phyloP scores from a whole-genome alignment of 371 early-diverging fungal genomes.

The Fennellomyces sp. region DNA sequence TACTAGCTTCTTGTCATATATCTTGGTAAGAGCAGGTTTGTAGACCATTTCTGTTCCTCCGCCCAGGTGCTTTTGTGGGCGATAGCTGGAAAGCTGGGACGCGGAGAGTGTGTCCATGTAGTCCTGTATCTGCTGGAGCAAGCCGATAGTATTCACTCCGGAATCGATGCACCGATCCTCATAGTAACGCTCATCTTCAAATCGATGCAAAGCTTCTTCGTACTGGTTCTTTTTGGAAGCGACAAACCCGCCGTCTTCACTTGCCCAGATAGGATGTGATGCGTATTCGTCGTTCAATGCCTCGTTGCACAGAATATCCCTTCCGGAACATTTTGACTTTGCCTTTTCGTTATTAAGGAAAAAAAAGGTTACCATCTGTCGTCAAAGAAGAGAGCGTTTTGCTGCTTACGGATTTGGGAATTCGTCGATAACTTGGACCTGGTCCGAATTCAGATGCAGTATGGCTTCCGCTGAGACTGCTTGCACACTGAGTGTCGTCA shows the following conservation, averaged over 20 bases:
- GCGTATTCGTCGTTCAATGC: constrained; percentile 96
- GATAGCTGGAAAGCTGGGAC: constrained; percentile 76
- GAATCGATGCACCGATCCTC: constrained; percentile 93
- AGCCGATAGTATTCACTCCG: constrained; percentile 84
- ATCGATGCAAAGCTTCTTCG: constrained; percentile 94
- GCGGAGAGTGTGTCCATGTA: constrained; percentile 71
- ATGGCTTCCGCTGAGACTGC: background rate
- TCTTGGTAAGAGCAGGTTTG: constrained; percentile 78
- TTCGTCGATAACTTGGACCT: constrained; percentile 48
- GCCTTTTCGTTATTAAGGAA: constrained; percentile 14
- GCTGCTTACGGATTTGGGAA: constrained; percentile 61
- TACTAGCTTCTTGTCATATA: constrained; percentile 87
- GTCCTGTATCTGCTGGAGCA: constrained; percentile 85
- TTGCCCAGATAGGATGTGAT: constrained; percentile 93
- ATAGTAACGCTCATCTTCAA: constrained; percentile 91
- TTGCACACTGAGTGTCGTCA: background rate
- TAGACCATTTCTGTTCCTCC: constrained; percentile 37
- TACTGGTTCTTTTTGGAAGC: constrained; percentile 91
- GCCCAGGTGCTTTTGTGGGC: constrained; percentile 78
- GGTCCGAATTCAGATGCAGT: constrained; percentile 8
- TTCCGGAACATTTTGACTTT: constrained; percentile 75
- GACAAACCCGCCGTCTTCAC: constrained; percentile 93
- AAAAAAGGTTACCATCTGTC: background rate
- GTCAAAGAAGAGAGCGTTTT: background rate
- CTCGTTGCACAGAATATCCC: constrained; percentile 86